These are phyloP conservation scores for Cladosporium cucumerinum DNA, from an alignment of 2,329 filamentous ascomycete species.

Conservation along the genomic window DNA sequence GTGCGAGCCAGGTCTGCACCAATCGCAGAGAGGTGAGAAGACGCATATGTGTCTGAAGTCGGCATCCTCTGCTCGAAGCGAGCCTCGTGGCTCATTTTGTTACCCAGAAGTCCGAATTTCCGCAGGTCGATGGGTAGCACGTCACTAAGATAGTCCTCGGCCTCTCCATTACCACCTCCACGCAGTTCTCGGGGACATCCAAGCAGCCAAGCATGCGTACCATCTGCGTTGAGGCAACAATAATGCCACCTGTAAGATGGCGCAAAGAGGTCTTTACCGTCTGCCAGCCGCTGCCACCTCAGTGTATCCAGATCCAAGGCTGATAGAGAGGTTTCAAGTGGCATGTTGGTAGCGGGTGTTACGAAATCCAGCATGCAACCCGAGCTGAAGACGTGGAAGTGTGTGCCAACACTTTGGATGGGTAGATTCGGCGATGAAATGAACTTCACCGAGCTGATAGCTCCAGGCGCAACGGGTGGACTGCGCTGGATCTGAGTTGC, in stretches of 20 bases:
- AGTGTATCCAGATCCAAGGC: slow-evolving; percentile 82
- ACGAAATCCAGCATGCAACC: slow-evolving; percentile 91
- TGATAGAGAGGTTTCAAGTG: slow-evolving; percentile 85
- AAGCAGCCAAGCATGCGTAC: slow-evolving; percentile 95
- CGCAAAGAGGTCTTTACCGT: slow-evolving; percentile 90
- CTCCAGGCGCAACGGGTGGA: slow-evolving; percentile 67
- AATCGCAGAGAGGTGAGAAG: slow-evolving; percentile 58
- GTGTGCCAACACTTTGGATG: slow-evolving; percentile 82
- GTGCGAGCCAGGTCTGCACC: slow-evolving; percentile 81
- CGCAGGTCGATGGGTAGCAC: slow-evolving; percentile 91
- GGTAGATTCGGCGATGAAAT: slow-evolving; percentile 82
- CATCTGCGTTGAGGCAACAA: slow-evolving; percentile 91
- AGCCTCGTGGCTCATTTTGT: slow-evolving; percentile 51
- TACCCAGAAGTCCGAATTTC: slow-evolving; percentile 85
- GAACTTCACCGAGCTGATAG: slow-evolving; percentile 87
- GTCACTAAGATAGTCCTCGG: slow-evolving; percentile 91
- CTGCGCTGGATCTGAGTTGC: slow-evolving; percentile 43
- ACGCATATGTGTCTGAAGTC: slow-evolving; percentile 52
- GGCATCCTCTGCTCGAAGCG: slow-evolving; percentile 42
- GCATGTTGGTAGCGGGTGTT: slow-evolving; percentile 83
- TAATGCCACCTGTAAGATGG: slow-evolving; percentile 96
- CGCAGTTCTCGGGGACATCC: slow-evolving; percentile 78
- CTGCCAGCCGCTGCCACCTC: slow-evolving; percentile 91
- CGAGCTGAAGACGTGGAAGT: slow-evolving; percentile 93
- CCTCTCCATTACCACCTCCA: slow-evolving; percentile 64